Conservation (phyloP, 1,284 basidiomycete species). For the Cryptococcus sp. region DNA sequence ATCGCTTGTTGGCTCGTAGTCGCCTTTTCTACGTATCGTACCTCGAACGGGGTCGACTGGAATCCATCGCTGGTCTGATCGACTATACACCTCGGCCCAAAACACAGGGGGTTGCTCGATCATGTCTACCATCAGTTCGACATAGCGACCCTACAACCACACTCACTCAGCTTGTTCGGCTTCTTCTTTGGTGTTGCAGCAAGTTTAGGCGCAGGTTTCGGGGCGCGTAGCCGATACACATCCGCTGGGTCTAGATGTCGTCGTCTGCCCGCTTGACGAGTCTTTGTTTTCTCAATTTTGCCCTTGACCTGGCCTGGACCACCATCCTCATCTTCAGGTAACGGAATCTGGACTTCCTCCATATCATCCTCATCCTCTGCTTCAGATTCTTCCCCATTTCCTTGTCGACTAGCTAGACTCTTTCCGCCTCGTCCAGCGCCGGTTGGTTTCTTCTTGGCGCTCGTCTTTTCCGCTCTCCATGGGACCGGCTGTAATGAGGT, state of each 20-base stretch:
- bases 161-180: constrained; percentile 32
- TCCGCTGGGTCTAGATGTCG: constrained; percentile 36
- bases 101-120: constrained; percentile 70
- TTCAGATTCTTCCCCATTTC: constrained; percentile 22
- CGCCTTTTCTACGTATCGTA: constrained; percentile 70
- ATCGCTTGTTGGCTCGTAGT: constrained; percentile 69
- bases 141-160: neutral
- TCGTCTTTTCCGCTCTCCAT: constrained; percentile 57
- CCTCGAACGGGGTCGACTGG: constrained; percentile 84
- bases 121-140: constrained; percentile 26
- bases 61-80: constrained; percentile 86
- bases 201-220: constrained; percentile 22
- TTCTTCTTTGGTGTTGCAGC: constrained; percentile 22
- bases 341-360: constrained; percentile 45
- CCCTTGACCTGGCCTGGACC: constrained; percentile 9
- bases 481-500: constrained; percentile 86
- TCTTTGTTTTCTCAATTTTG: constrained; percentile 43
- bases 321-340: constrained; percentile 8
- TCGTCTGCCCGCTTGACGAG: constrained; percentile 34
- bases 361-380: constrained; percentile 40
- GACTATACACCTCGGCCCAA: constrained; percentile 96
- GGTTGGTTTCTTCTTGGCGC: constrained; percentile 30
- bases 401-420: constrained; percentile 30
- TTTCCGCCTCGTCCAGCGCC: constrained; percentile 29
- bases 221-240: constrained; percentile 34